These are phyloP conservation scores for Trichoderma sp. DNA, from an alignment of 2,329 filamentous ascomycete genomes.

Conservation along the genomic window DNA sequence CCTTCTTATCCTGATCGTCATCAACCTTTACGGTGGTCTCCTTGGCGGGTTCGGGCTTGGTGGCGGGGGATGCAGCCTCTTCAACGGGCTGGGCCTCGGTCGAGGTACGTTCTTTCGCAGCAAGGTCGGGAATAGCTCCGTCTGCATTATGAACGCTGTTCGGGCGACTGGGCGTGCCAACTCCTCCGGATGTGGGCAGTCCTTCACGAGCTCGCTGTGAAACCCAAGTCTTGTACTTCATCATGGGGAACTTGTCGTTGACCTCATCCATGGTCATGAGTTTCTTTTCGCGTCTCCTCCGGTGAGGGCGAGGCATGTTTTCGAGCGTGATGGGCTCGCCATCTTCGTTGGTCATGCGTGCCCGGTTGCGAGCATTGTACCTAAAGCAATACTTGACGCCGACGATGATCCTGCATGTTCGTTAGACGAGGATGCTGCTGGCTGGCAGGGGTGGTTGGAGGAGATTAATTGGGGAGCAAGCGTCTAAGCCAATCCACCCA, in stretches of 20 bases:
- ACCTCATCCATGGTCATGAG: constrained; percentile 99
- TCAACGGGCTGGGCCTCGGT: constrained; percentile 37
- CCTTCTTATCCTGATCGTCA: constrained; percentile 9
- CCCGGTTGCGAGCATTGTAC: constrained; percentile 91
- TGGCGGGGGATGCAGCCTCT: constrained; percentile 20
- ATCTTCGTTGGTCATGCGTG: constrained; percentile 71
- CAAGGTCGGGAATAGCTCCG: constrained; percentile 47
- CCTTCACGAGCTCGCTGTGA: constrained; percentile 78
- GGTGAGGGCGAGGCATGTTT: constrained; percentile 78
- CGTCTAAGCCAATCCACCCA: background rate
- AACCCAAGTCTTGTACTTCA: constrained; percentile 96
- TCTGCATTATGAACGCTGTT: constrained; percentile 69
- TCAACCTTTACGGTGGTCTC: constrained; percentile 21
- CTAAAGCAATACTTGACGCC: constrained; percentile 99
- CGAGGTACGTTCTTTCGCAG: constrained; percentile 45
- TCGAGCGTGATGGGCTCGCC: constrained; percentile 86
- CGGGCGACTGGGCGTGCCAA: constrained; percentile 71
- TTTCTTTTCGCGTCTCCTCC: constrained; percentile 92
- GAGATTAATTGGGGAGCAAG: background rate
- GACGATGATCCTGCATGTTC: constrained; percentile 81
- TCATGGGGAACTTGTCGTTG: constrained; percentile 92
- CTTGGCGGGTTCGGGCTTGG: constrained; percentile 23
- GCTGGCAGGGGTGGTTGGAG: background rate
- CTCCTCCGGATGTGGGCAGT: constrained; percentile 77
- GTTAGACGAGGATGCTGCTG: background rate